Percentiles rank a stretch among this genome's conserved stretches.
phyloP scores from a whole-genome alignment of 495 filamentous ascomycete species.

The Talaromyces wortmannii region DNA sequence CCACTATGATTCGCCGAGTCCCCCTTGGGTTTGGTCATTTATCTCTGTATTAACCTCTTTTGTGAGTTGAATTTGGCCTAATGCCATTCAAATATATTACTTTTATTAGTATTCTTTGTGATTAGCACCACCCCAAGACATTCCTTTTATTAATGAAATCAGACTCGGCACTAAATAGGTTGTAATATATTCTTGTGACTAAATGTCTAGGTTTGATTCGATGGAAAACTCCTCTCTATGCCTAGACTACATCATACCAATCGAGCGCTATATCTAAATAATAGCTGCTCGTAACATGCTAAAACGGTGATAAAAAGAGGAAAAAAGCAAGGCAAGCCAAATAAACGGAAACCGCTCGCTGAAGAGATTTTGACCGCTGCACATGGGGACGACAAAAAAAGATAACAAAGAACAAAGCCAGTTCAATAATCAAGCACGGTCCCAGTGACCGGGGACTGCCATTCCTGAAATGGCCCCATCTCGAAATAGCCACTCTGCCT shows the following conservation, averaged over 20 bases:
- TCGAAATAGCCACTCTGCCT: constrained; percentile 78
- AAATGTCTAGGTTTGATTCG: too few species aligned
- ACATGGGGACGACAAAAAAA: background rate
- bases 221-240: too few species aligned
- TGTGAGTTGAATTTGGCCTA: background rate
- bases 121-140: too few species aligned
- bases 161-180: too few species aligned
- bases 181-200: too few species aligned
- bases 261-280: too few species aligned
- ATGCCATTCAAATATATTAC: background rate
- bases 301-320: too few species aligned
- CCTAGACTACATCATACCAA: too few species aligned
- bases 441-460: background rate
- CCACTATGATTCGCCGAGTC: constrained; percentile 20
- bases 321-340: too few species aligned
- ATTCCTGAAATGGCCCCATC: constrained; percentile 20
- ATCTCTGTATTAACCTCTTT: background rate
- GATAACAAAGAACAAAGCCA: too few species aligned
- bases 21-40: background rate
- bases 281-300: too few species aligned
- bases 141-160: too few species aligned
- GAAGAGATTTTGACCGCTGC: background rate
- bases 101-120: background rate
- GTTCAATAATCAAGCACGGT: background rate
- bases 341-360: background rate